Percentiles rank a stretch among this genome's conserved stretches.
Conservation (phyloP, 1,139 yeast species). For the Saccharomyces hybrid region DNA sequence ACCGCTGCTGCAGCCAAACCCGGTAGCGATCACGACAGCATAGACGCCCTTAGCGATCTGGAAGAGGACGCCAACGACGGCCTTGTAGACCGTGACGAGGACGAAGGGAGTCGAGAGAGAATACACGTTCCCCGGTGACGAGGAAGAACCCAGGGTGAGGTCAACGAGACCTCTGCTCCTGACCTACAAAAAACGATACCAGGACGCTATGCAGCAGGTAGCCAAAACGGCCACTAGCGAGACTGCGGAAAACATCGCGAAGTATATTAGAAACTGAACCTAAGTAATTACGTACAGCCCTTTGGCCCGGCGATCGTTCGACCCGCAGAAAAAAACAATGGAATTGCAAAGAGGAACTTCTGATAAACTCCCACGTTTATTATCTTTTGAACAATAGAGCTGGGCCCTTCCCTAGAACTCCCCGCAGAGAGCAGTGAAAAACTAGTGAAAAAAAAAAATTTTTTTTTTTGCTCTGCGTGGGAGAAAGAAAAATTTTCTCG, state of each 20-base stretch:
- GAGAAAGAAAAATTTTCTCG: background rate
- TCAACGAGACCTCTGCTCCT: slow-evolving; percentile 42
- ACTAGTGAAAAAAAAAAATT: background rate
- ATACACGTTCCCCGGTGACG: slow-evolving; percentile 69
- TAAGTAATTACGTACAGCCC: slow-evolving; percentile 2
- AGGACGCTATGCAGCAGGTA: slow-evolving; percentile 59
- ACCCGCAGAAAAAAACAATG: slow-evolving; percentile 1
- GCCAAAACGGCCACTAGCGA: slow-evolving; percentile 54
- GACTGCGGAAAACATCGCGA: slow-evolving; percentile 66
- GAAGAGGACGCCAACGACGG: slow-evolving; percentile 58
- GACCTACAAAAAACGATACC: slow-evolving; percentile 62
- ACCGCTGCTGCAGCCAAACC: slow-evolving; percentile 9
- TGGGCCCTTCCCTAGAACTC: background rate
- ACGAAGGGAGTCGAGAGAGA: slow-evolving; percentile 50
- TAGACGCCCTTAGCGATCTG: slow-evolving; percentile 66
- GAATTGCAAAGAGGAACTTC: background rate
- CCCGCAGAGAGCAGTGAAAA: background rate
- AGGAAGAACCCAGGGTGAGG: slow-evolving; percentile 50
- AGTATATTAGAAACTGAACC: slow-evolving; percentile 43
- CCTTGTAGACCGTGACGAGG: slow-evolving; percentile 55
- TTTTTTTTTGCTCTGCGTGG: background rate
- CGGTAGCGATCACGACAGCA: slow-evolving; percentile 34
- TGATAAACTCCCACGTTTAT: background rate
- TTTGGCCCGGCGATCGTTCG: background rate
- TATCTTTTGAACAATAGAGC: background rate